Conservation (phyloP, 768 basidiomycete genomes). For the Rhodosporidiobolus odoratus region DNA sequence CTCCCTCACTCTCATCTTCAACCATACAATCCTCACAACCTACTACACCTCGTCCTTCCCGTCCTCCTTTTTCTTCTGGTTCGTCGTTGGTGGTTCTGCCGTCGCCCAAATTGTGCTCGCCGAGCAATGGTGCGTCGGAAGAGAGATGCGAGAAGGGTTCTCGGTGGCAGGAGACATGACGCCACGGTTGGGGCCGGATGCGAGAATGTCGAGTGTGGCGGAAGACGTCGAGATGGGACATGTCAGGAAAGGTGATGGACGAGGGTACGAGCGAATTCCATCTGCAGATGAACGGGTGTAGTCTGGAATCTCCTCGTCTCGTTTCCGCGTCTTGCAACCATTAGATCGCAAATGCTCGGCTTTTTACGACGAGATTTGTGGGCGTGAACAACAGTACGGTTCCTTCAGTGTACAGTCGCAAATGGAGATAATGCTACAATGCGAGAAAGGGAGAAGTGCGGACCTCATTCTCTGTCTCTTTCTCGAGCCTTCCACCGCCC, state of each 20-base stretch:
- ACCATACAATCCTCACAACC: conserved; percentile 86
- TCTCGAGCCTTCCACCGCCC: too few species aligned
- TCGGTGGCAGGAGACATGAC: conserved; percentile 13
- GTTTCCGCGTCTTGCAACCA: too few species aligned
- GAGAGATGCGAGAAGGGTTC: conserved; percentile 84
- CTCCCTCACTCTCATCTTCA: conserved; percentile 79
- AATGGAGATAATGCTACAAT: too few species aligned
- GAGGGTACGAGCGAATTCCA: conserved; percentile 16
- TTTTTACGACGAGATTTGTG: too few species aligned
- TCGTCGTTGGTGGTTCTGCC: conserved; percentile 65
- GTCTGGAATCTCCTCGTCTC: too few species aligned
- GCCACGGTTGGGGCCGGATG: not conserved
- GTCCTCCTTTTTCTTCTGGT: conserved; percentile 89
- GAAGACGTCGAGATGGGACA: conserved; percentile 15
- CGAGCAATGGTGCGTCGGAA: conserved; percentile 83
- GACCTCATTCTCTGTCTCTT: too few species aligned
- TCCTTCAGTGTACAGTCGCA: too few species aligned
- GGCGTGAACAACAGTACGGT: too few species aligned
- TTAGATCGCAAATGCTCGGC: too few species aligned
- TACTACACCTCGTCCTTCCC: conserved; percentile 78
- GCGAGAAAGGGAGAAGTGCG: too few species aligned
- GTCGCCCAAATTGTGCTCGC: conserved; percentile 67
- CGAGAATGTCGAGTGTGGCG: not conserved
- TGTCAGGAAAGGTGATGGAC: not conserved
- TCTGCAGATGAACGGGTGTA: conserved; percentile 1